Percentiles rank a stretch among this genome's conserved stretches.
Evolutionary conservation across 345 rosid genomes (phyloP).

Genomic region (Eucalyptus tenuipes): DNA sequence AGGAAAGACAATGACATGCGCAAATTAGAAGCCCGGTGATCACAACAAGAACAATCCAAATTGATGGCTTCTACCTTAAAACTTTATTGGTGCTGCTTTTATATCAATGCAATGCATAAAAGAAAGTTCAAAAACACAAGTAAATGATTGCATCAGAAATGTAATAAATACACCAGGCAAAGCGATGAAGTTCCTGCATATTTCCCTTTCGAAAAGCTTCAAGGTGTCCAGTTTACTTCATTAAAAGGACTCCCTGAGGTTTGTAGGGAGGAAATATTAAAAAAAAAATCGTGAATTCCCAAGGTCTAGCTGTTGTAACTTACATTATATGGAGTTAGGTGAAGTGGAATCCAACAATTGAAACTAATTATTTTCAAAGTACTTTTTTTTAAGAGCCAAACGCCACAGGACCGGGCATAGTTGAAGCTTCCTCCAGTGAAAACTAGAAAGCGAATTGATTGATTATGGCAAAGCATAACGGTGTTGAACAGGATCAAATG

Average conservation of each 20-base stretch:
- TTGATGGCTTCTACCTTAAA: not conserved
- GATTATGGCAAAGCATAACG: not conserved
- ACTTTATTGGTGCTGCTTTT: not conserved
- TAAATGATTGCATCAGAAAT: not conserved
- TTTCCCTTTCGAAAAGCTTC: not conserved
- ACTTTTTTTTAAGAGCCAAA: not conserved
- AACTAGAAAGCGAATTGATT: not conserved
- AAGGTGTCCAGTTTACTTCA: not conserved
- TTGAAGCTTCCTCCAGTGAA: not conserved
- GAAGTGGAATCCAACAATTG: not conserved
- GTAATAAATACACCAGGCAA: not conserved
- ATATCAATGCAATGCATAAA: not conserved
- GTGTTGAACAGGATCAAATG: not conserved
- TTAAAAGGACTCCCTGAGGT: not conserved
- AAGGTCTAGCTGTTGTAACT: not conserved
- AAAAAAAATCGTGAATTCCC: not conserved
- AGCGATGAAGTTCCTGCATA: not conserved
- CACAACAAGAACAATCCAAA: not conserved
- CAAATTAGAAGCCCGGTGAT: not conserved
- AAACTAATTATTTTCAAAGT: not conserved
- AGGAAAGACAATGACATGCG: not conserved
- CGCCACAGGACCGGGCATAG: not conserved
- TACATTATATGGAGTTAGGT: not conserved
- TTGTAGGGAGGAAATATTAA: not conserved
- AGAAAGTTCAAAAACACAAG: not conserved